Evolutionary conservation across 1,284 basidiomycete species (phyloP).

Genomic region (Melampsora abietis-canadensis): DNA sequence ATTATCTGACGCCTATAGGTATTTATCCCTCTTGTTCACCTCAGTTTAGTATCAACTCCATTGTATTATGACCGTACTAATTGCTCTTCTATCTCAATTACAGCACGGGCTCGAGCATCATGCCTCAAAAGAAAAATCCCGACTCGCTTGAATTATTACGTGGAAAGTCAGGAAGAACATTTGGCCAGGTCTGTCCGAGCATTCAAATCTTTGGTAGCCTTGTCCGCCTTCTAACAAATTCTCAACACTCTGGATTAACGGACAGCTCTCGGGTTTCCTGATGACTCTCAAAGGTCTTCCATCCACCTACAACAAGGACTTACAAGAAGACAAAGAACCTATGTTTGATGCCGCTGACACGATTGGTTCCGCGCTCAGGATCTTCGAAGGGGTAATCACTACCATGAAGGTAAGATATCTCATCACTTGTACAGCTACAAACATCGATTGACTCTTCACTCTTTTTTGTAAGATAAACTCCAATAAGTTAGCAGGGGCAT

Average conservation of each 20-base stretch:
- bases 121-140: conserved; percentile 99
- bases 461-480: conserved; percentile 66
- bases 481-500: conserved; percentile 79
- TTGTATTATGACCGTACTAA: background rate
- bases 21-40: conserved; percentile 42
- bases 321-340: conserved; percentile 98
- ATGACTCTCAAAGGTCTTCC: conserved; percentile 96
- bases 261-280: conserved; percentile 87
- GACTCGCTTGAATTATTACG: conserved; percentile 91
- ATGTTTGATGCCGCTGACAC: conserved; percentile 92
- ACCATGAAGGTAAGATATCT: conserved; percentile 56
- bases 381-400: conserved; percentile 88
- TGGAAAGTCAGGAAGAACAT: conserved; percentile 89
- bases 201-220: too few species aligned
- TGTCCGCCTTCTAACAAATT: too few species aligned
- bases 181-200: conserved; percentile 63
- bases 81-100: background rate
- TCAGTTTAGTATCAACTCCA: background rate
- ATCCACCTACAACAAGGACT: conserved; percentile 97
- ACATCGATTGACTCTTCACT: background rate
- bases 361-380: conserved; percentile 80
- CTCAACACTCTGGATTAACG: too few species aligned
- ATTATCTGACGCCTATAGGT: conserved; percentile 94
- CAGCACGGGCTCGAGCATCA: conserved; percentile 96
- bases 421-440: background rate